phyloP scores from a whole-genome alignment of 306 rosid species.

The Spatholobus suberectus region DNA sequence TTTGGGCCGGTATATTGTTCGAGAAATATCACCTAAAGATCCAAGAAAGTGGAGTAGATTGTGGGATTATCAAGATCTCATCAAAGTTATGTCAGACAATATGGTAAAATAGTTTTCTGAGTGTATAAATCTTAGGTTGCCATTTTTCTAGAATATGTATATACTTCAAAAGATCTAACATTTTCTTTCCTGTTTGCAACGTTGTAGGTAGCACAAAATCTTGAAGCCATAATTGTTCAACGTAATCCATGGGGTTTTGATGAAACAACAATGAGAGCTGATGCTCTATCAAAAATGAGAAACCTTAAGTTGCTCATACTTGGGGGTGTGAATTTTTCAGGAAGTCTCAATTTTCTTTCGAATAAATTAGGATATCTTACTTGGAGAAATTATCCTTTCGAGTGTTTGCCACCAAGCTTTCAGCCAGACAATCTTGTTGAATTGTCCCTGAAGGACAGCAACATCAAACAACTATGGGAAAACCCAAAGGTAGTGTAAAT shows the following conservation, averaged over 20 bases:
- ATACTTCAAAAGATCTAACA: not conserved
- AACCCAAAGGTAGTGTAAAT: not conserved
- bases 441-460: not conserved
- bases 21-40: not conserved
- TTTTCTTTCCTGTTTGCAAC: not conserved
- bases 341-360: not conserved
- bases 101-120: not conserved
- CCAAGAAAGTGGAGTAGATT: conserved; percentile 32
- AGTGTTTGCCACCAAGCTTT: not conserved
- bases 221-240: conserved; percentile 37
- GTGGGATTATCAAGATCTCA: not conserved
- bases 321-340: not conserved
- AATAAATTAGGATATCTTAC: too few species aligned
- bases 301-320: not conserved
- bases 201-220: not conserved
- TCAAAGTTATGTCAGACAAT: not conserved
- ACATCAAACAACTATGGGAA: not conserved
- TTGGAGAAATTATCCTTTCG: not conserved
- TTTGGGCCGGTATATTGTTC: not conserved
- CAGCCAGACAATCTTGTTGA: not conserved
- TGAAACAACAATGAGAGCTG: too few species aligned
- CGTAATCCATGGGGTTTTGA: not conserved
- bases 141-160: not conserved
- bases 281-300: too few species aligned
- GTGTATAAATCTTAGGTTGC: not conserved